Evolutionary conservation across 1,284 basidiomycete species (phyloP).

Genomic region (Pterulicium gracile): DNA sequence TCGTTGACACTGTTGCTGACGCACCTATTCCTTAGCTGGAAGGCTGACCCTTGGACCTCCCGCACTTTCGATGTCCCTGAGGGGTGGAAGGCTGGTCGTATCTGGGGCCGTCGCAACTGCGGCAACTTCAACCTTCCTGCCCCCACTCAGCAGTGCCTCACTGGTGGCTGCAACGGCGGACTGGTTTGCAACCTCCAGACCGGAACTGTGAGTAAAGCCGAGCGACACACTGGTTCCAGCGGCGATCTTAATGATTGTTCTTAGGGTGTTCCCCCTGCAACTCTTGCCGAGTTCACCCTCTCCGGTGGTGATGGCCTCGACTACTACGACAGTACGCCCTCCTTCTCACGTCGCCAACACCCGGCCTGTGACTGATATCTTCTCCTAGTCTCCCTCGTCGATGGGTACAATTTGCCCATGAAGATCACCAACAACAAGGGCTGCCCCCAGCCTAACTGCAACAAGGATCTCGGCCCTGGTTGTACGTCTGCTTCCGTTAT

Average conservation of each 20-base stretch:
- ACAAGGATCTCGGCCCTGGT: constrained; percentile 18
- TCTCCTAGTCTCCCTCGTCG: constrained; percentile 17
- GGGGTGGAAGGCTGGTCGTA: background rate
- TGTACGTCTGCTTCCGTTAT: background rate
- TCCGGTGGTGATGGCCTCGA: constrained; percentile 20
- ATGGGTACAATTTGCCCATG: constrained; percentile 26
- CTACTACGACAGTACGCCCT: constrained; percentile 28
- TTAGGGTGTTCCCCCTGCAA: constrained; percentile 33
- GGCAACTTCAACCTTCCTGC: background rate
- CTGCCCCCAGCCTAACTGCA: constrained; percentile 21
- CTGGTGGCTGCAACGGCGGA: background rate
- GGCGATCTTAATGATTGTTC: background rate
- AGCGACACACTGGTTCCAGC: background rate
- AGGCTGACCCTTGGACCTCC: background rate
- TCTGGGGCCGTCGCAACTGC: background rate
- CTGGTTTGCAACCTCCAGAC: background rate
- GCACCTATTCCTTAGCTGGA: background rate
- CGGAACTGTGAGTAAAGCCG: background rate
- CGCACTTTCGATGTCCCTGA: background rate
- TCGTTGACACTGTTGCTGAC: background rate
- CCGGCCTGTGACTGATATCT: background rate
- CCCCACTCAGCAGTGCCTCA: background rate
- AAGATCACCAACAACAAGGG: constrained; percentile 18
- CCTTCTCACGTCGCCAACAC: background rate
- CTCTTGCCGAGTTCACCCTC: constrained; percentile 35